A percentile compares a stretch with the other conserved stretches of the same genome.
Conservation (phyloP, 225 moss, liverwort and hornwort species). For the Sphagnum tenellum region DNA sequence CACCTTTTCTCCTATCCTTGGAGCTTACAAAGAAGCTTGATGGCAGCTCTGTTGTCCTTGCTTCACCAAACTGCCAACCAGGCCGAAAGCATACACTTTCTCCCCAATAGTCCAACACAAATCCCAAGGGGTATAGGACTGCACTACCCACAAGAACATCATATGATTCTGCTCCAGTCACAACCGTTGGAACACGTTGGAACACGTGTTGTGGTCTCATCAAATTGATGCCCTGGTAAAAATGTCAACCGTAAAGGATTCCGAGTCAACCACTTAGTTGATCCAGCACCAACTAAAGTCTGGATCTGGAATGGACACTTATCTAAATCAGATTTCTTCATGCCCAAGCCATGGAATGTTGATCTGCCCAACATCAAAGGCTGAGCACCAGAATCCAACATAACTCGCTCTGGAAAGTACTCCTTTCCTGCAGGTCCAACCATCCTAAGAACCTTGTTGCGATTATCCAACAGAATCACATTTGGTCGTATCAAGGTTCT, state of each 20-base stretch:
- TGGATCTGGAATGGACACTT: neutral
- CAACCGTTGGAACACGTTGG: neutral
- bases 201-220: neutral
- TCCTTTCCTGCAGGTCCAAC: too few relatives aligned
- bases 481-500: too few relatives aligned
- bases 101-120: neutral
- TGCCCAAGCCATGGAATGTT: neutral
- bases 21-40: neutral
- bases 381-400: neutral
- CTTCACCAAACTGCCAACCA: neutral
- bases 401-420: neutral
- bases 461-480: too few relatives aligned
- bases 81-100: neutral
- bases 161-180: neutral
- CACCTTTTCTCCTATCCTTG: neutral
- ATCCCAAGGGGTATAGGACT: neutral
- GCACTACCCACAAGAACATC: neutral
- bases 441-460: too few relatives aligned
- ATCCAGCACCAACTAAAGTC: neutral
- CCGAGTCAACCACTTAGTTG: neutral
- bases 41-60: neutral
- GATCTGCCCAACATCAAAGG: neutral
- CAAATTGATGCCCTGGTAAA: neutral
- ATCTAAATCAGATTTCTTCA: neutral
- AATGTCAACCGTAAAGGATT: neutral